Conservation (phyloP, 2,329 filamentous ascomycete genomes). For the Stachybotrys echinatus region DNA sequence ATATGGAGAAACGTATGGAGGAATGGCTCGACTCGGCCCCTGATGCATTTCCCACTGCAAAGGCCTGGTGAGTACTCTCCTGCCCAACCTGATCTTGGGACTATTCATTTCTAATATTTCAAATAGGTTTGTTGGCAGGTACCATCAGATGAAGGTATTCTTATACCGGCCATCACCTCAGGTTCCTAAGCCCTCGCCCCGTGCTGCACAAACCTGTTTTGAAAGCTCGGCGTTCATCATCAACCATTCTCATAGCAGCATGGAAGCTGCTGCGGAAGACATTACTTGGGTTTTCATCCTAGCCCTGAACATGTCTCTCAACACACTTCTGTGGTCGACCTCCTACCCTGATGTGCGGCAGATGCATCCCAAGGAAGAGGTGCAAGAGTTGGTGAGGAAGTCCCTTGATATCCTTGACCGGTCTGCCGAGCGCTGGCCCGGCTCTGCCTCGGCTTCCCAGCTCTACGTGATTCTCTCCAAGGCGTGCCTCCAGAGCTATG, state of each 20-base stretch:
- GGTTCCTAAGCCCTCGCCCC: slow-evolving; percentile 73
- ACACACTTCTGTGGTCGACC: slow-evolving; percentile 85
- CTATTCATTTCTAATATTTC: slow-evolving; percentile 6
- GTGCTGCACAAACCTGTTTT: slow-evolving; percentile 78
- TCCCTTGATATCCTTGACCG: slow-evolving; percentile 75
- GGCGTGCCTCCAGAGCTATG: slow-evolving; percentile 85
- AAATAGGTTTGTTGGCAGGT: slow-evolving; percentile 58
- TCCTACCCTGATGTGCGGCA: slow-evolving; percentile 81
- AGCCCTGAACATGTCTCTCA: slow-evolving; percentile 84
- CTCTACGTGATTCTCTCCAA: slow-evolving; percentile 82
- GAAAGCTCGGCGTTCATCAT: slow-evolving; percentile 80
- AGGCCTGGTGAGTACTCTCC: slow-evolving; percentile 62
- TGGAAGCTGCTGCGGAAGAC: slow-evolving; percentile 70
- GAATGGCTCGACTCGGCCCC: slow-evolving; percentile 77
- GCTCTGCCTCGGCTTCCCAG: slow-evolving; percentile 75
- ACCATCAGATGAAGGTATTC: slow-evolving; percentile 84
- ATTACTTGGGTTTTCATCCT: slow-evolving; percentile 93
- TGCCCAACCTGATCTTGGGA: background rate
- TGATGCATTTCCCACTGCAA: slow-evolving; percentile 64
- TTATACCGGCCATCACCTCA: slow-evolving; percentile 90
- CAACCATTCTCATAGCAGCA: slow-evolving; percentile 72
- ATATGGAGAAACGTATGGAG: slow-evolving; percentile 73
- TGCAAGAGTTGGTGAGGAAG: slow-evolving; percentile 67
- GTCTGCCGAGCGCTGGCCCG: slow-evolving; percentile 86
- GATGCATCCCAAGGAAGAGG: slow-evolving; percentile 66